These are phyloP conservation scores for Selenicereus undatus DNA, from an alignment of 148 eudicot species.

Conservation along the genomic window DNA sequence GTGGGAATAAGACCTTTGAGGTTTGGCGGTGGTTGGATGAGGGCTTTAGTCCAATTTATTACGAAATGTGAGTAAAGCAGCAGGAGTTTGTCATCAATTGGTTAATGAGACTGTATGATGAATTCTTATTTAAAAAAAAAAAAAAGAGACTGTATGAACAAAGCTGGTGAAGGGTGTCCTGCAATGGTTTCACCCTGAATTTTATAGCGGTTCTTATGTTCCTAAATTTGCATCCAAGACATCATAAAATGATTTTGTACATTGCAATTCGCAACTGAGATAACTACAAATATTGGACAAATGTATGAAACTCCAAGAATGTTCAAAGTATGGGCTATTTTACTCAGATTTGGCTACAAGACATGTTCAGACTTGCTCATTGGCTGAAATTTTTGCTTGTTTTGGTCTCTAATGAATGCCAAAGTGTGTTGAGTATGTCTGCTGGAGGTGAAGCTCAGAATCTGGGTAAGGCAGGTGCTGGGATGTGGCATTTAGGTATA, in stretches of 20 bases:
- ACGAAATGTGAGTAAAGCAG: neutral
- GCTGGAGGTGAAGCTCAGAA: neutral
- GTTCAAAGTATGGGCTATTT: neutral
- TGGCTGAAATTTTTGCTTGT: neutral
- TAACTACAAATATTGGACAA: neutral
- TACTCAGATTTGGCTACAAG: neutral
- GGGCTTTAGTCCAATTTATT: neutral
- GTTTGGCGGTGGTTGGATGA: neutral
- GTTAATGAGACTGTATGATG: neutral
- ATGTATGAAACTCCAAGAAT: neutral
- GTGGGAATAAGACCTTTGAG: neutral
- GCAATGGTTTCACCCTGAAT: neutral
- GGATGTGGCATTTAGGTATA: neutral
- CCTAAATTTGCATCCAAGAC: neutral
- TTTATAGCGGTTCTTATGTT: neutral
- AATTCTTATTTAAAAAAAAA: no score
- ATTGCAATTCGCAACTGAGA: neutral
- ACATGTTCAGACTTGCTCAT: neutral
- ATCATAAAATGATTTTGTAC: neutral
- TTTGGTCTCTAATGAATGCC: neutral
- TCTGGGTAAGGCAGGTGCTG: neutral
- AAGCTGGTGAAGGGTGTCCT: neutral
- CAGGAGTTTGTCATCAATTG: neutral
- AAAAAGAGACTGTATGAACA: neutral
- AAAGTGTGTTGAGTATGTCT: neutral